These are phyloP conservation scores for Cladosporium sp. DNA, from an alignment of 2,329 filamentous ascomycete species.

Conservation along the genomic window DNA sequence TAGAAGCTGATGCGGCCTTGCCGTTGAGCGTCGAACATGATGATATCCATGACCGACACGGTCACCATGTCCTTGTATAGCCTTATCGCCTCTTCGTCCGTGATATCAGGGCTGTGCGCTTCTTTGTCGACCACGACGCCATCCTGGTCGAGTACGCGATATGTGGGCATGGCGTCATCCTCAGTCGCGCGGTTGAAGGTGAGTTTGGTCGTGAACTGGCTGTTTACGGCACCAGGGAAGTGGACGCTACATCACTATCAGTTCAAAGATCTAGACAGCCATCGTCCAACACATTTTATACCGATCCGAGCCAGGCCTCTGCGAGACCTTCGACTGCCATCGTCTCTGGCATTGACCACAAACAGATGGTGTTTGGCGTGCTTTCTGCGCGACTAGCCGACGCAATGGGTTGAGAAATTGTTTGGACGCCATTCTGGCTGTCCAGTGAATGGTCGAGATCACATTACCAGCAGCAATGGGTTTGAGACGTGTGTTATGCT, in stretches of 20 bases:
- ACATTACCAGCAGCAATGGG: constrained; percentile 3
- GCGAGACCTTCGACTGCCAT: constrained; percentile 53
- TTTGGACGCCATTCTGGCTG: constrained; percentile 11
- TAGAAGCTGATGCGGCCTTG: constrained; percentile 95
- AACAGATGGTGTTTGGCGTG: neutral
- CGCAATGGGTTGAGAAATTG: constrained; percentile 1
- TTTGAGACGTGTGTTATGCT: neutral
- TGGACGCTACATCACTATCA: constrained; percentile 44
- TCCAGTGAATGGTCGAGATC: neutral
- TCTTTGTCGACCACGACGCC: constrained; percentile 74
- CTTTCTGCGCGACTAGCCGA: neutral
- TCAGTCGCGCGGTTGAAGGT: constrained; percentile 71
- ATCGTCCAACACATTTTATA: constrained; percentile 32
- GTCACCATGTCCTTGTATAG: constrained; percentile 64
- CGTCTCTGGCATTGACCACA: constrained; percentile 29
- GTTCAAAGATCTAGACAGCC: neutral
- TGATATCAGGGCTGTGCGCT: constrained; percentile 62
- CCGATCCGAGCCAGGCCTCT: constrained; percentile 57
- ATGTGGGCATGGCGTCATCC: constrained; percentile 77
- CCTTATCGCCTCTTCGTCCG: constrained; percentile 55
- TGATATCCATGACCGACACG: constrained; percentile 83
- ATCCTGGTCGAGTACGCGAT: constrained; percentile 85
- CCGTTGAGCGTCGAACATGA: constrained; percentile 97
- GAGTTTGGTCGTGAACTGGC: constrained; percentile 79
- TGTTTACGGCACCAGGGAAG: constrained; percentile 94